Conservation (phyloP, 352 stramenopile species). For the Globisporangium carolinianum region DNA sequence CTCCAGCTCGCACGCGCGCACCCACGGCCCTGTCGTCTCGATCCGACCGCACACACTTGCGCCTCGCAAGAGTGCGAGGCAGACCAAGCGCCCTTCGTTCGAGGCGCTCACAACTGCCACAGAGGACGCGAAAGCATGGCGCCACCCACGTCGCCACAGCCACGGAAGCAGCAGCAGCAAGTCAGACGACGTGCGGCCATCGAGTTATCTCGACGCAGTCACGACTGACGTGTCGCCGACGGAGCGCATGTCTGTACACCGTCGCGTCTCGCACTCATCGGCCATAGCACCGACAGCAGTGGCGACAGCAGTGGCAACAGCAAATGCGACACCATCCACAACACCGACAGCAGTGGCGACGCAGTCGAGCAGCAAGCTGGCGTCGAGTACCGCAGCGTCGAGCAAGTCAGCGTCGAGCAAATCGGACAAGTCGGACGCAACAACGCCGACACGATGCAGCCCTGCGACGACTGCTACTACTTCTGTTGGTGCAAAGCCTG, state of each 20-base stretch:
- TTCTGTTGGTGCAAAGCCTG: background rate
- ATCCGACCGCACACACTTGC: constrained; percentile 6
- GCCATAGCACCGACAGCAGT: background rate
- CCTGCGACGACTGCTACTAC: background rate
- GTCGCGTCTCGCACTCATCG: background rate
- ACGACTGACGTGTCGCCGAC: background rate
- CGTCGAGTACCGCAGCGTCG: background rate
- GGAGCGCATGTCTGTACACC: background rate
- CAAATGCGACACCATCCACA: background rate
- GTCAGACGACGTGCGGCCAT: constrained; percentile 1
- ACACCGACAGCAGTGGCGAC: background rate
- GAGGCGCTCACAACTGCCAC: background rate
- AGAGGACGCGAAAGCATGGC: background rate
- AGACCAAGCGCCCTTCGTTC: constrained; percentile 5
- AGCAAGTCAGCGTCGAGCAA: background rate
- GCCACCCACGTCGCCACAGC: background rate
- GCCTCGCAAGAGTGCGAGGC: constrained; percentile 2
- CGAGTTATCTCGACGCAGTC: background rate
- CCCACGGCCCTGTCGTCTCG: constrained; percentile 4
- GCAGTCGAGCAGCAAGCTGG: background rate
- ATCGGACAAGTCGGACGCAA: background rate
- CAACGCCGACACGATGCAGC: background rate
- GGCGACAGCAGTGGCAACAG: background rate
- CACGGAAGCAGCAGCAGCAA: constrained; percentile 1
- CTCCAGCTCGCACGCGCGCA: background rate